A percentile compares a stretch with the other conserved stretches of the same genome.
phyloP scores from a whole-genome alignment of 176 grass and related monocot species.

The Urochloa ruziziensis region DNA sequence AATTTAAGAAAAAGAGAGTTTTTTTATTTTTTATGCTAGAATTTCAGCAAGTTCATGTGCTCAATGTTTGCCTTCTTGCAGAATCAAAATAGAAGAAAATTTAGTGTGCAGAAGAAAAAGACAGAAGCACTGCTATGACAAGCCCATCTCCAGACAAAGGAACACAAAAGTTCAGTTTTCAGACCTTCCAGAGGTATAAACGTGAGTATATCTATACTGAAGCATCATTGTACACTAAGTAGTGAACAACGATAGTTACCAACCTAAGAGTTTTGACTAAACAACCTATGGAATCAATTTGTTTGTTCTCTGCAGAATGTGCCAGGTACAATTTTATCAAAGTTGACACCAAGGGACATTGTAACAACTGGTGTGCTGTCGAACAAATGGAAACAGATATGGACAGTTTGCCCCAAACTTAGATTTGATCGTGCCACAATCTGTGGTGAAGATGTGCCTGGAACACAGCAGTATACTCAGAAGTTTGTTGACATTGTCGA shows the following conservation, averaged over 20 bases:
- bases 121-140: neutral
- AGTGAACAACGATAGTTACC: no score
- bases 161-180: neutral
- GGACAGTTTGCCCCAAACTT: neutral
- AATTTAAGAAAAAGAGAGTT: no score
- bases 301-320: neutral
- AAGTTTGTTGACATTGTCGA: neutral
- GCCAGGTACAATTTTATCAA: neutral
- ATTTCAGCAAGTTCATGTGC: neutral
- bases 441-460: neutral
- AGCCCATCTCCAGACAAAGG: neutral
- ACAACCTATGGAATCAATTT: no score
- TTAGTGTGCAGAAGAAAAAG: neutral
- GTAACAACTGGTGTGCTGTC: conserved; percentile 4
- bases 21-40: neutral
- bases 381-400: neutral
- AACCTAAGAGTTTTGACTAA: neutral
- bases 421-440: neutral
- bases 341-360: neutral
- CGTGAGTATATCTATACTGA: neutral
- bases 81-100: neutral
- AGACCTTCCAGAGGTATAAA: neutral
- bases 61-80: neutral
- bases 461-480: neutral
- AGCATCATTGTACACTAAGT: neutral